Percentiles rank a stretch among this genome's conserved stretches.
Conservation (phyloP, 1,284 basidiomycete species). For the Pseudozyma sp. region DNA sequence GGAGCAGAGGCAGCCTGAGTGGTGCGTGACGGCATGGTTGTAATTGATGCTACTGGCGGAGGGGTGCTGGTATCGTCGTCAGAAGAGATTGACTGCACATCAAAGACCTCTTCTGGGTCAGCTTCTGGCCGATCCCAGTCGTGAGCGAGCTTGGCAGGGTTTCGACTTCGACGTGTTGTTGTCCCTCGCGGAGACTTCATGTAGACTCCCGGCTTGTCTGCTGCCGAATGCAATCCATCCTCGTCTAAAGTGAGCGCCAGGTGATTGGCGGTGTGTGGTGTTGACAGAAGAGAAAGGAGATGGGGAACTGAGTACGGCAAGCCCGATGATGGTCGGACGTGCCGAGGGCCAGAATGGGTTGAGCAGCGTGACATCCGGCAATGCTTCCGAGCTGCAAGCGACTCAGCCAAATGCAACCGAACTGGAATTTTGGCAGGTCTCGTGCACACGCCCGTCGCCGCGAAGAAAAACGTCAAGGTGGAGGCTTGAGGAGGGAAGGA, state of each 20-base stretch:
- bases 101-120: conserved; percentile 45
- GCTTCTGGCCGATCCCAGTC: conserved; percentile 30
- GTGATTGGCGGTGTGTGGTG: no score
- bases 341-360: no score
- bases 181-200: conserved; percentile 22
- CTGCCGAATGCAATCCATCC: background rate
- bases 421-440: background rate
- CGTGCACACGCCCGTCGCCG: background rate
- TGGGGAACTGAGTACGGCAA: no score
- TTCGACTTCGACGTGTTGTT: conserved; percentile 21
- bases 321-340: no score
- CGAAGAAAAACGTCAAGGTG: background rate
- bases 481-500: background rate
- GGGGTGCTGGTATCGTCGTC: background rate
- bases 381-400: conserved; percentile 4
- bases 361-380: conserved; percentile 2
- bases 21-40: conserved; percentile 23
- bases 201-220: background rate
- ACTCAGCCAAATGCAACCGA: conserved; percentile 1
- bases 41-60: background rate
- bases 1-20: conserved; percentile 4
- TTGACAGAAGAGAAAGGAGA: no score
- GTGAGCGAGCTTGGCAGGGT: conserved; percentile 26
- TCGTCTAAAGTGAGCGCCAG: no score
- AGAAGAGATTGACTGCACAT: conserved; percentile 38